Base-by-base conservation (phyloP, 2,329 filamentous ascomycete species). In the Xylaria sp. region DNA sequence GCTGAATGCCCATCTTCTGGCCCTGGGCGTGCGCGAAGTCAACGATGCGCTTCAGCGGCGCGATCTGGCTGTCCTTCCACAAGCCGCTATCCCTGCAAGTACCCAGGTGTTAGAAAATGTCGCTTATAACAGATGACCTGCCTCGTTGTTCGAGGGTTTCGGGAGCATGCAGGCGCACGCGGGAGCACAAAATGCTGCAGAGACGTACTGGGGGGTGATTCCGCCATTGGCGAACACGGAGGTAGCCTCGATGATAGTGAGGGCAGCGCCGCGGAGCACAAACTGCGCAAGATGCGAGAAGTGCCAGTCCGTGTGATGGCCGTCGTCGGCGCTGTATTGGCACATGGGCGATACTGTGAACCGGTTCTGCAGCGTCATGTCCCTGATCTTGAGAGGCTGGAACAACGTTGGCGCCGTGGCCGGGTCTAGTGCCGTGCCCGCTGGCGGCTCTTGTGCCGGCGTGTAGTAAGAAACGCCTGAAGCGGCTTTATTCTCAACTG, bases 51-150 rank as follows among this genome's bases (percentile, higher is more conserved):
- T 83, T 85, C 60, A 96, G 78, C 0, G 88, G 87, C 65, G 84
- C 88, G 62, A 93, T 89, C 75, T 97, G 93, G 33, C 84, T 87
- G 74, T 97, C 93, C 64, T 90, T 83, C 93, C 93, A 97, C 7
- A 97, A 78, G 0, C 93, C 92, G 11, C 80, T 78, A 73, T 94
- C 91, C 74, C 59, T 62, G n/a, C 19, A 57, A 27, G 5, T 13
- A 25, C n/a, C 3, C 1, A 10, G 0, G 19, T 25, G 46, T 61
- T 47, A 61, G 59, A 31, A 27, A 19, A 10, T 15, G 15, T 19
- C 5, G 2, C 33, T 3, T 5, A 6, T 33, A 15, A 27, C 7
- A 29, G 17, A 0, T 13, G 17, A 35, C 44, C 9, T 17, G 4
- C 44, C 15, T 40, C 3, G 21, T 21, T 29, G 25, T 35, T 35